Evolutionary conservation across 257 asterid species (phyloP), one percentile per base, ranked within the genome.

Genomic region (Anisodus acutangulus): DNA sequence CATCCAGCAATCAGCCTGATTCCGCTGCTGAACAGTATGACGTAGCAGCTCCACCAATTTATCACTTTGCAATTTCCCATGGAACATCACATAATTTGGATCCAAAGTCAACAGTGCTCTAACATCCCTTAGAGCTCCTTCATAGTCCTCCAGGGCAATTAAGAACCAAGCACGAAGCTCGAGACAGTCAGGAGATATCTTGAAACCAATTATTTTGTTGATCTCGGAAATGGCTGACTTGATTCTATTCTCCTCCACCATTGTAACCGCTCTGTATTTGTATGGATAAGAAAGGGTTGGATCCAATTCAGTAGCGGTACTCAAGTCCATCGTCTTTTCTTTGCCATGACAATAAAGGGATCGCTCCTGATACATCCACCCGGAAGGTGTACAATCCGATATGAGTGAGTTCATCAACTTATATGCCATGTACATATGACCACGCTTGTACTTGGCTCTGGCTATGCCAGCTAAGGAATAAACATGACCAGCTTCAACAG

Each of bases 301-400:
- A 88, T 97, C 97, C 93, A 95, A 81, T 81, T 95, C 97, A n/a
- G 95, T 95, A 54, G 99, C 93, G 11, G 90, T 88, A 85, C 88
- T 86, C 85, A 97, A 85, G 89, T 97, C 98, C 96, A 91, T 88
- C 70, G 53, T 84, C 85, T 91, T 93, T 80, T 95, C 98, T 59
- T 87, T 92, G 62, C 98, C 97, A 41, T 86, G 88, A 81, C 92
- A 89, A 81, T 97, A 97, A 53, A 97, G 82, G 78, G 98, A 93
- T 53, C 97, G 87, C 89, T 97, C 99, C 84, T 97, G 99, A 89
- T 91, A 93, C 99, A 97, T 97, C 99, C 99, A 97, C 19, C 99
- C 99, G 4, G 87, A 82, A 7, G 97, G 95, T 37, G 85, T 85
- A 69, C 87, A 87, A 63, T 91, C 97, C 17, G 97, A 89, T 81